Conservation (phyloP, 2,329 filamentous ascomycete genomes). For the Ophiostoma tasmaniense region DNA sequence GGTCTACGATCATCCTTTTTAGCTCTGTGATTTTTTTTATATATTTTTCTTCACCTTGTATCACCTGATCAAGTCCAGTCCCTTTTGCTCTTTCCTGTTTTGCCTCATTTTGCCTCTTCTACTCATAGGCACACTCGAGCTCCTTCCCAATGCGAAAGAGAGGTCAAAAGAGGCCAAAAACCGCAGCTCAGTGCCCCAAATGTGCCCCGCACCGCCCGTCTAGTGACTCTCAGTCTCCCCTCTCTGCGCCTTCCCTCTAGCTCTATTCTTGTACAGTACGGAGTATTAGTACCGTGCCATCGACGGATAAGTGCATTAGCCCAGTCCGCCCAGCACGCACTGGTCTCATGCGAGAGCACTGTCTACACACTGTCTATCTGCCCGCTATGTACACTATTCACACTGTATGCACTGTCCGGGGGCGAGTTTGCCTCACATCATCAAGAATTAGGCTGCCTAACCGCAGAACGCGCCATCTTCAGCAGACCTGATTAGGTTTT, state of each 20-base stretch:
- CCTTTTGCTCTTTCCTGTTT: not conserved
- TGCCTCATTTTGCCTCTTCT: no score
- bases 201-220: constrained; percentile 1
- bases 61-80: not conserved
- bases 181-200: constrained; percentile 4
- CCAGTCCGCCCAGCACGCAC: no score
- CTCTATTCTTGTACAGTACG: not conserved
- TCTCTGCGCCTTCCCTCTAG: not conserved
- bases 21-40: no score
- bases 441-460: constrained; percentile 15
- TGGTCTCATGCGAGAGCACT: not conserved
- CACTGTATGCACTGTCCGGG: not conserved
- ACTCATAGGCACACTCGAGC: not conserved
- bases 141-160: not conserved
- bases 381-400: no score
- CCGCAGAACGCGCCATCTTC: constrained; percentile 4
- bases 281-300: not conserved
- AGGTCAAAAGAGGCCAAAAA: no score
- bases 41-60: not conserved
- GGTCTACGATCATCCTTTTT: constrained; percentile 17
- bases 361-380: not conserved
- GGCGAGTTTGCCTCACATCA: constrained; percentile 15
- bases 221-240: not conserved
- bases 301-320: constrained; percentile 11
- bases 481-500: not conserved